Base-by-base conservation (phyloP, 2,329 filamentous ascomycete species). In the Penicillium sp. region DNA sequence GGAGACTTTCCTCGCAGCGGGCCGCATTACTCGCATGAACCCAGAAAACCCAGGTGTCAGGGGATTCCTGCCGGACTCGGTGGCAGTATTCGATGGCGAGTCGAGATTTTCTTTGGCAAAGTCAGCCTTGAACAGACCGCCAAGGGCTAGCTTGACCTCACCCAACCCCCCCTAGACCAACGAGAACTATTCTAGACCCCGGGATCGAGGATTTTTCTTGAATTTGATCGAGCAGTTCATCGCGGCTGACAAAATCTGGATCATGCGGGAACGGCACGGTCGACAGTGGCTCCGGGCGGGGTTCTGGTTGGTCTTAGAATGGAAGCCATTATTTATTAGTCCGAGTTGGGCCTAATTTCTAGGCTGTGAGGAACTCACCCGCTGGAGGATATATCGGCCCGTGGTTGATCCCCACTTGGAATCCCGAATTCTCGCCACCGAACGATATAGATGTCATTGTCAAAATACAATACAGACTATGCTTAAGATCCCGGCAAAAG, bases 1-100 rank as follows among this genome's bases (percentile, higher is more conserved):
- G 64, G 51, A 66, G 74, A 34, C 66, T 66, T 50, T 74, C 65
- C 57, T 76, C 67, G 46, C 74, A 72, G 10, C 71, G 65, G 22
- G 65, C 60, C 0, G 58, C 57, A 44, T 69, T 72, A 51, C 66
- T 71, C 3, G 70, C 69, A 53, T 76, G 63, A 10, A 76, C 61
- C 74, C 70, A 78, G 52, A 76, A 75, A 26, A 50, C 48, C 48
- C 38, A 50, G 18, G 48, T 50, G 18, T 43, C 20, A 13, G 38
- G 18, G 38, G 48, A 50, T 26, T 24, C 20, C 48, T 50, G 38
- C 10, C 48, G 48, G 9, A 50, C 38, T 43, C 9, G 38, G 16
- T 50, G 18, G 29, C 48, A 50, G 26, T 50, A 50, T 50, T 50
- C 48, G 38, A 43, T 16, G 29, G 38, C 48, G 14, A 50, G 48